These are phyloP conservation scores for Calendula officinalis DNA, from an alignment of 129 eudicot species.

Conservation along the genomic window DNA sequence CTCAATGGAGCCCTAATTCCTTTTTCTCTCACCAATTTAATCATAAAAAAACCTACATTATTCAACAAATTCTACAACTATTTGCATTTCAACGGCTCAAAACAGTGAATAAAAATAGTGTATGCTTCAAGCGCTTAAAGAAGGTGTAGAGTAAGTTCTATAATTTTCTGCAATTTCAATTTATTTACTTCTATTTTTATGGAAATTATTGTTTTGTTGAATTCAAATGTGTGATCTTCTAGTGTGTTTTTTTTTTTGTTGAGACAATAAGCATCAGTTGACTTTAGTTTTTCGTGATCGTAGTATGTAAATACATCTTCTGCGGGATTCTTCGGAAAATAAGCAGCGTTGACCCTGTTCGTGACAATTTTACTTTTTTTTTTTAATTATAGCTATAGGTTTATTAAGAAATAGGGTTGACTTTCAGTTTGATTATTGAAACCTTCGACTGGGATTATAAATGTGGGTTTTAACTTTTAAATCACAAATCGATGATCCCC, in stretches of 20 bases:
- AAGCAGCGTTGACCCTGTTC: conserved; percentile 21
- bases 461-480: no score
- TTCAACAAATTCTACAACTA: no score
- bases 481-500: no score
- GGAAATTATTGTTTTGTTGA: conserved; percentile 1
- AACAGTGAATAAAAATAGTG: no score
- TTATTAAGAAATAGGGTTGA: conserved; percentile 10
- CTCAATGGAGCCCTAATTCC: no score
- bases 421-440: neutral
- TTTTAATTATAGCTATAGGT: neutral
- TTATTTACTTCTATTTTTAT: neutral
- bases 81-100: no score
- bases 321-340: conserved; percentile 6
- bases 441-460: neutral
- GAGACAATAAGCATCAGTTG: conserved; percentile 1
- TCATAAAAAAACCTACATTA: no score
- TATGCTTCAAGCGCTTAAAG: no score
- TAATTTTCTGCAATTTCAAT: no score
- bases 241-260: conserved; percentile 11
- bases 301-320: neutral
- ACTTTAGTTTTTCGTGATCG: neutral
- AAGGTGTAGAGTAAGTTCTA: no score
- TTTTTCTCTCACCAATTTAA: no score
- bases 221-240: conserved; percentile 5
- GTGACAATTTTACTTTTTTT: neutral